A percentile compares a stretch with the other conserved stretches of the same genome.
Evolutionary conservation across 2,329 filamentous ascomycete species (phyloP).

Genomic region (Fusarium zealandicum): DNA sequence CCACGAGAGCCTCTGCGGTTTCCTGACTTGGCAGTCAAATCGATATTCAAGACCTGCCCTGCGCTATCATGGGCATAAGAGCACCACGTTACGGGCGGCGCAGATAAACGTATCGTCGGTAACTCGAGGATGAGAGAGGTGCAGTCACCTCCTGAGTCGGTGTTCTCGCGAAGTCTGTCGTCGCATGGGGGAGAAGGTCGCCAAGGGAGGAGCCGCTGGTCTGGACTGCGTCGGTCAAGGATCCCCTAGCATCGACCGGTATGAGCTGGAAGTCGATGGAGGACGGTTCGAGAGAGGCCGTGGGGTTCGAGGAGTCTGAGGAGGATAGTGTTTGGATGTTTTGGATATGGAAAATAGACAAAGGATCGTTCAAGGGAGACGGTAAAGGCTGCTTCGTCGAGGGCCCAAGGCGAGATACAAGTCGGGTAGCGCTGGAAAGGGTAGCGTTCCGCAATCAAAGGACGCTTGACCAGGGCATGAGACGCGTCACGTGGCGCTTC

Average conservation of each 20-base stretch:
- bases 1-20: constrained; percentile 41
- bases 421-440: constrained; percentile 34
- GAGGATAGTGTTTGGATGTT: constrained; percentile 11
- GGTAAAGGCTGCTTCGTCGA: constrained; percentile 33
- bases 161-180: constrained; percentile 43
- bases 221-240: constrained; percentile 37
- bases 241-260: constrained; percentile 30
- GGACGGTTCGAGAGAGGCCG: constrained; percentile 7
- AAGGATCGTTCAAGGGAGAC: constrained; percentile 34
- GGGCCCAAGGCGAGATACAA: constrained; percentile 38
- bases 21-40: constrained; percentile 38
- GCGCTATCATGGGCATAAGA: constrained; percentile 42
- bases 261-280: constrained; percentile 17
- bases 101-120: constrained; percentile 29
- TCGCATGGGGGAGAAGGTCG: constrained; percentile 44
- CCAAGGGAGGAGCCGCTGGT: constrained; percentile 40
- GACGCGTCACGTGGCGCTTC: constrained; percentile 39
- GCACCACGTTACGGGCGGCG: constrained; percentile 39
- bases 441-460: constrained; percentile 39
- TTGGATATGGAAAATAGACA: constrained; percentile 22
- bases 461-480: constrained; percentile 38
- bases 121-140: constrained; percentile 38
- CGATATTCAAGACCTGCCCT: constrained; percentile 31
- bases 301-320: constrained; percentile 15
- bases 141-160: constrained; percentile 45